Evolutionary conservation across 768 basidiomycete species (phyloP).

Genomic region (Pulveroboletus sp.): DNA sequence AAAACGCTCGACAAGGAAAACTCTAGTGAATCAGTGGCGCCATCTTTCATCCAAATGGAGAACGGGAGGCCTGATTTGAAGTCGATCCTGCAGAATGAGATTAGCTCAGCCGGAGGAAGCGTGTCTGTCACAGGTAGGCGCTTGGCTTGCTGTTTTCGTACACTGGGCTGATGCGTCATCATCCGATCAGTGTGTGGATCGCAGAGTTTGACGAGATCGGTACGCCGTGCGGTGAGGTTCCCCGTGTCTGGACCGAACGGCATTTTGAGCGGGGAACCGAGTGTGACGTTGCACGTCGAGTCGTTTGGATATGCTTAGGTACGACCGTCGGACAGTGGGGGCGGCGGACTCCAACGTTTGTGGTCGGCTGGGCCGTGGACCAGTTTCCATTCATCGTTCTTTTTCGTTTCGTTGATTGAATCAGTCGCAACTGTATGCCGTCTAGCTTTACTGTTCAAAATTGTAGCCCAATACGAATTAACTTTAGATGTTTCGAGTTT

Average conservation of each 20-base stretch:
- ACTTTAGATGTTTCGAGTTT: too few relatives aligned
- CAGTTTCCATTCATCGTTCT: neutral
- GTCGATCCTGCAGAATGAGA: conserved; percentile 36
- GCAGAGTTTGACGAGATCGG: conserved; percentile 34
- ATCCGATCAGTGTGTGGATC: conserved; percentile 46
- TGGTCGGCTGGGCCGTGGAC: neutral
- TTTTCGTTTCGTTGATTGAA: too few relatives aligned
- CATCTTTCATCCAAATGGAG: conserved; percentile 26
- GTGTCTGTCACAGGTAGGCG: conserved; percentile 48
- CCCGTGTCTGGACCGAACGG: conserved; percentile 28
- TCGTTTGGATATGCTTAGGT: conserved; percentile 39
- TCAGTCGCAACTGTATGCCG: too few relatives aligned
- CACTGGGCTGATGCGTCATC: neutral
- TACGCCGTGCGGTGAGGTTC: conserved; percentile 38
- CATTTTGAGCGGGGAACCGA: conserved; percentile 36
- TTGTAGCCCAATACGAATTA: too few relatives aligned
- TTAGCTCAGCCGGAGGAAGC: conserved; percentile 32
- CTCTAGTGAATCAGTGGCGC: neutral
- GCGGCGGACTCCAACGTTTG: neutral
- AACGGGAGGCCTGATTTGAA: conserved; percentile 43
- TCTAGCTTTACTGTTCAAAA: too few relatives aligned
- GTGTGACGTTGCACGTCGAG: conserved; percentile 36
- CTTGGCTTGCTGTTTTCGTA: too few relatives aligned
- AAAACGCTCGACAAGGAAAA: conserved; percentile 15
- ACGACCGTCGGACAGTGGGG: neutral